Evolutionary conservation across 139 green algal species (phyloP).

Genomic region (Chloropicon primus): DNA sequence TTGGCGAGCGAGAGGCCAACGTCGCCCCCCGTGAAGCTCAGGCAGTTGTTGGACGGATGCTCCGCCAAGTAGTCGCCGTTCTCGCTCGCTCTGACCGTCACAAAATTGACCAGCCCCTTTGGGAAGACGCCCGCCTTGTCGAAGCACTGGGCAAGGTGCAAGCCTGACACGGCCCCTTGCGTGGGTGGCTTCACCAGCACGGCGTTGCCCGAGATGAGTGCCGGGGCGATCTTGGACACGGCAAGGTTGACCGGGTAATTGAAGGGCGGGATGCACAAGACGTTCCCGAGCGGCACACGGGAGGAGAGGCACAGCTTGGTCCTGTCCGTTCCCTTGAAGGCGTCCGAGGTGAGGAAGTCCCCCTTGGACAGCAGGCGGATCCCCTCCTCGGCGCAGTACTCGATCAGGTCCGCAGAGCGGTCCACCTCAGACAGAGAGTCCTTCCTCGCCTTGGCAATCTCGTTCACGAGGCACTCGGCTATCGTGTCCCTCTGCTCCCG

Average conservation of each 20-base stretch:
- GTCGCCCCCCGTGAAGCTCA: conserved; percentile 80
- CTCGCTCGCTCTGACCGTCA: conserved; percentile 44
- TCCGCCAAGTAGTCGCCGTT: conserved; percentile 92
- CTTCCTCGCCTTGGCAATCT: conserved; percentile 84
- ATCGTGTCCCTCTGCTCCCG: conserved; percentile 69
- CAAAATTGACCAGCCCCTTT: not conserved
- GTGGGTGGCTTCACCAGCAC: conserved; percentile 93
- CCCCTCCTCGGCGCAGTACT: conserved; percentile 88
- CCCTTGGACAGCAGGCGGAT: conserved; percentile 68
- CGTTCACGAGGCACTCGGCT: conserved; percentile 69
- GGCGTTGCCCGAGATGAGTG: conserved; percentile 89
- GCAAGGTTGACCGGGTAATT: conserved; percentile 96
- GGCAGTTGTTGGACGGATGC: conserved; percentile 69
- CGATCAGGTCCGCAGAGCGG: conserved; percentile 74
- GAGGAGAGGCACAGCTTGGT: conserved; percentile 78
- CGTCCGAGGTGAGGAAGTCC: conserved; percentile 69
- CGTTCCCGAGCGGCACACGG: conserved; percentile 70
- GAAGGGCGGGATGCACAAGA: conserved; percentile 92
- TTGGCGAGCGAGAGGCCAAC: conserved; percentile 39
- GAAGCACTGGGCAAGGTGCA: conserved; percentile 87
- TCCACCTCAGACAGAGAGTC: conserved; percentile 67
- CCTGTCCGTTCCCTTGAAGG: conserved; percentile 74
- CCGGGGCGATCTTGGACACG: conserved; percentile 84
- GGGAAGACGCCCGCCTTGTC: conserved; percentile 41
- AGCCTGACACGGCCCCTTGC: conserved; percentile 51